phyloP scores from a whole-genome alignment of 257 asterid genomes.

The Solanum neorickii region DNA sequence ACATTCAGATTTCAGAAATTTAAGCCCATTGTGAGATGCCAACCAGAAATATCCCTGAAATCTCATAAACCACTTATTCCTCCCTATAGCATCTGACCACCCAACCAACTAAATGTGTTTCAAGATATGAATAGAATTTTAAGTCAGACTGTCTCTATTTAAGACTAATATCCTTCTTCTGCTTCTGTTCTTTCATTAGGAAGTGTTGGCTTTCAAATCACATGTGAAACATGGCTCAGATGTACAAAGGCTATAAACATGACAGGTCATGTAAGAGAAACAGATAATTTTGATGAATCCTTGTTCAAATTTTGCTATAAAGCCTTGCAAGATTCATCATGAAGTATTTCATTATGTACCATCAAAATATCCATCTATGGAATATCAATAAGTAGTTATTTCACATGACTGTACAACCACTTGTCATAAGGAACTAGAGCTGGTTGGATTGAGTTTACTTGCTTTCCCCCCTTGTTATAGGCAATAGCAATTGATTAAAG shows the following conservation, averaged over 20 bases:
- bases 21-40: not conserved
- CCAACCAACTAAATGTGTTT: not conserved
- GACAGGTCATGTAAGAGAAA: not conserved
- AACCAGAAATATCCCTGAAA: not conserved
- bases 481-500: not conserved
- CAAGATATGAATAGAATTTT: not conserved
- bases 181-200: not conserved
- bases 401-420: not conserved
- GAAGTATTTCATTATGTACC: not conserved
- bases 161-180: not conserved
- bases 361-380: not conserved
- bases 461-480: not conserved
- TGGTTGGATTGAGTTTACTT: not conserved
- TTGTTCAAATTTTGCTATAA: not conserved
- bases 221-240: not conserved
- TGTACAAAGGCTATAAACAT: not conserved
- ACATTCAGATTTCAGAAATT: not conserved
- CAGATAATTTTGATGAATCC: not conserved
- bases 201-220: not conserved
- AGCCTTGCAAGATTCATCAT: not conserved
- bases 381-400: not conserved
- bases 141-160: not conserved
- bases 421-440: not conserved
- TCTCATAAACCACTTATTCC: not conserved
- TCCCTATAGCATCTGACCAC: not conserved